These are phyloP conservation scores for Pichia sp. DNA, from an alignment of 1,139 yeast genomes.

Conservation along the genomic window DNA sequence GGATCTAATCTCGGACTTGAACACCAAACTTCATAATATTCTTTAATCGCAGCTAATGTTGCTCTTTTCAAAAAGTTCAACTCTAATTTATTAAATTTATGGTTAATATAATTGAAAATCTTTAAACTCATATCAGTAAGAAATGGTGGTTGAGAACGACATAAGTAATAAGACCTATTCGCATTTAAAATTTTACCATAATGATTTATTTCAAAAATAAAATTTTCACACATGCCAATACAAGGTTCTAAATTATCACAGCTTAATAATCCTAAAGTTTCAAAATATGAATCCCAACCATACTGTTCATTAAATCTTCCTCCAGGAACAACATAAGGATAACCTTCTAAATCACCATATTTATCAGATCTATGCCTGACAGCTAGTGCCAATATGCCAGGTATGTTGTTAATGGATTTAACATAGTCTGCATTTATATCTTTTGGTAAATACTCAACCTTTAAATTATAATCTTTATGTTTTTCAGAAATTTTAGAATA, in stretches of 20 bases:
- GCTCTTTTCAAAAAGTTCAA: slow-evolving; percentile 58
- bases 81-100: slow-evolving; percentile 19
- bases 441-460: slow-evolving; percentile 68
- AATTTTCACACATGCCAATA: slow-evolving; percentile 88
- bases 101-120: slow-evolving; percentile 53
- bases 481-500: slow-evolving; percentile 48
- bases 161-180: slow-evolving; percentile 83
- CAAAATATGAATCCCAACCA: slow-evolving; percentile 98
- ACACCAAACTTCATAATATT: slow-evolving; percentile 79
- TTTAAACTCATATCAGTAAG: slow-evolving; percentile 85
- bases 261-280: slow-evolving; percentile 71
- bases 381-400: slow-evolving; percentile 83
- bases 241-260: slow-evolving; percentile 67
- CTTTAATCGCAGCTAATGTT: slow-evolving; percentile 75
- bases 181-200: slow-evolving; percentile 95
- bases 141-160: slow-evolving; percentile 97
- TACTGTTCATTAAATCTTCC: slow-evolving; percentile 94
- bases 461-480: slow-evolving; percentile 56
- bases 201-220: slow-evolving; percentile 81
- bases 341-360: slow-evolving; percentile 44
- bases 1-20: slow-evolving; percentile 66
- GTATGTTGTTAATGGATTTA: slow-evolving; percentile 68
- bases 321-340: slow-evolving; percentile 94
- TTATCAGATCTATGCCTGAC: slow-evolving; percentile 36
- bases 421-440: slow-evolving; percentile 64